Evolutionary conservation across 805 yeast species (phyloP), one percentile per base, ranked within the genome.

Genomic region (Candida stauntonica): DNA sequence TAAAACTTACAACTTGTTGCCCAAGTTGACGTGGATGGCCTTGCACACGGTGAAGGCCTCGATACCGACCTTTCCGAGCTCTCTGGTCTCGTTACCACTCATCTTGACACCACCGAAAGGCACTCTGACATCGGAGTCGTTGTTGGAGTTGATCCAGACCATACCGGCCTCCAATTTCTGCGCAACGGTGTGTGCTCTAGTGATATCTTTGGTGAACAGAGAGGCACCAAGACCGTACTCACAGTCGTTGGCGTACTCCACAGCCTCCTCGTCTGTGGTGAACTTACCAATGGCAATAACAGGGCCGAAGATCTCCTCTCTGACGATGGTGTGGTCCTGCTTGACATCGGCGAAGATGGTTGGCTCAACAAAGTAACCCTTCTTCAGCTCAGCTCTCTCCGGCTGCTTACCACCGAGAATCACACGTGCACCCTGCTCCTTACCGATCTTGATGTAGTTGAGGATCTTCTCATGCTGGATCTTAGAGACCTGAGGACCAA

Each of bases 41-140:
- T 79, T 80, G 39, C 78, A 79, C 50, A 75, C 76, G 11, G 84
- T 79, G 61, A 77, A 80, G 55, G 72, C 68, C 29, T 67, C 66
- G 39, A 79, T 58, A n/a, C 84, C 85, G 50, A 78, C 75, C 45
- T 75, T 73, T 26, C 86, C 86, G 42, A 79, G 64, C 58, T 80
- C 86, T 58, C 85, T 70, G 33, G 49, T 45, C 33, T 85, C 84
- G 40, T 76, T 66, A 50, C 86, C 86, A 55, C 76, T 67, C 70
- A 70, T 66, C 58, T 80, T 80, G 27, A 77, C 78, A 55, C 86
- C 86, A 33, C 86, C 86, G 46, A 80, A 80, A 38, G 86, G 86
- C 44, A 74, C 64, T 56, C 72, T 72, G 36, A 68, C 62, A 48
- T 75, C 77, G 9, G 72, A 67, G 43, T 74, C 79, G 52, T 77